Base-by-base conservation (phyloP, 2,329 filamentous ascomycete species). In the Colletotrichum somersetense region DNA sequence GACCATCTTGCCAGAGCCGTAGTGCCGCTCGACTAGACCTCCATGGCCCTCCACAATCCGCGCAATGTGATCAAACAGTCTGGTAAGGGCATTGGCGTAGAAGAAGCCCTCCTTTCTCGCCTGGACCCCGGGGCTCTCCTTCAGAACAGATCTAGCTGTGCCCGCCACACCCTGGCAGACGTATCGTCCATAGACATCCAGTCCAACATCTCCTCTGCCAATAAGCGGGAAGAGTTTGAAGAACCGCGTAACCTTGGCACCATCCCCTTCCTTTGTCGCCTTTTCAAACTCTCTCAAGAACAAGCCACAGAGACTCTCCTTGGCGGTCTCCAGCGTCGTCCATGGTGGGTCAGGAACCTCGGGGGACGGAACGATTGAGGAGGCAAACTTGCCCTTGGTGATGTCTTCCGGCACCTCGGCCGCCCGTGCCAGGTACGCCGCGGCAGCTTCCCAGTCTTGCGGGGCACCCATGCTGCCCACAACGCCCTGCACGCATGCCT, bases 161-260 rank as follows among this genome's bases (percentile, higher is more conserved):
- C 92, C 90, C 8, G 96, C 95, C 48, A 99, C 96, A 20, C 96
- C 96, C 80, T 97, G 94, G 78, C 96, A 99, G 40, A 99, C 96
- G 80, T 98, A 99, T 76, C 92, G 90, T 1, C 96, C 96, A 80
- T 99, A 99, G 3, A 97, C 94, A 81, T 99, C 96, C 68, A 99
- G 82, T 0, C 96, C 96, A 10, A 96, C 93, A 67, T 97, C 93
- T 3, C 94, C 91, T 73, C 95, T 89, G 18, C 93, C 95, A 78
- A 99, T 98, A 46, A 99, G 85, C 20, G 96, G 96, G 77, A 99
- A 99, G 48, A 99, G 86, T 84, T 99, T 99, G 85, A 99, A 99
- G 85, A 99, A 99, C 53, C 96, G 88, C 1, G 96, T 98, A 65
- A 99, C 94, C 80, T 93, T 94, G 33, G 93, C 89, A 4, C 94